Percentiles rank a stretch among this genome's conserved stretches.
Conservation (phyloP, 306 rosid genomes). For the Cucurbita ficifolia region DNA sequence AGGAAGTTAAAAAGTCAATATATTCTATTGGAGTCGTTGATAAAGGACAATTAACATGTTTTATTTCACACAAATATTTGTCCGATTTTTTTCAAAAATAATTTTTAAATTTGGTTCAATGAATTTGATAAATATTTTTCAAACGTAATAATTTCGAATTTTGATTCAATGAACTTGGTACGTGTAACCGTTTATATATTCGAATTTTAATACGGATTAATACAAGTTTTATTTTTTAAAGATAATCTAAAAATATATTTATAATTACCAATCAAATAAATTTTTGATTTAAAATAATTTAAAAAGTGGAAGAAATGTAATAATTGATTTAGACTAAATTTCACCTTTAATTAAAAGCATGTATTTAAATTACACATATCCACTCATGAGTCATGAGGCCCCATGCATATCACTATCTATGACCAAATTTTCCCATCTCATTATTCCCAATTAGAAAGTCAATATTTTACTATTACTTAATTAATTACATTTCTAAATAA, state of each 20-base stretch:
- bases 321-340: slow-evolving; percentile 4
- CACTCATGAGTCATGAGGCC: background rate
- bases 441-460: background rate
- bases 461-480: background rate
- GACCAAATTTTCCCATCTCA: background rate
- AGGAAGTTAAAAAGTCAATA: background rate
- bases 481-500: background rate
- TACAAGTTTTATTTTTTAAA: too few species aligned
- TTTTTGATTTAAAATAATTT: too few species aligned
- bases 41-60: background rate
- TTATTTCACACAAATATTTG: background rate
- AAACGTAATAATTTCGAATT: too few species aligned
- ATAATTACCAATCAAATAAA: too few species aligned
- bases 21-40: background rate
- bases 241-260: too few species aligned
- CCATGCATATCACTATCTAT: slow-evolving; percentile 3
- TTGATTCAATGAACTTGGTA: too few species aligned
- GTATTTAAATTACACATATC: background rate
- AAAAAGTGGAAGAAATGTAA: background rate
- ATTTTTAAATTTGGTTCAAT: too few species aligned
- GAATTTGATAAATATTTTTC: too few species aligned
- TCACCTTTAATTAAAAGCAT: background rate
- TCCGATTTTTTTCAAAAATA: background rate
- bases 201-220: too few species aligned
- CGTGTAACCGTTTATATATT: too few species aligned